phyloP scores from a whole-genome alignment of 805 yeast genomes.

The Yamadazyma insecticola region DNA sequence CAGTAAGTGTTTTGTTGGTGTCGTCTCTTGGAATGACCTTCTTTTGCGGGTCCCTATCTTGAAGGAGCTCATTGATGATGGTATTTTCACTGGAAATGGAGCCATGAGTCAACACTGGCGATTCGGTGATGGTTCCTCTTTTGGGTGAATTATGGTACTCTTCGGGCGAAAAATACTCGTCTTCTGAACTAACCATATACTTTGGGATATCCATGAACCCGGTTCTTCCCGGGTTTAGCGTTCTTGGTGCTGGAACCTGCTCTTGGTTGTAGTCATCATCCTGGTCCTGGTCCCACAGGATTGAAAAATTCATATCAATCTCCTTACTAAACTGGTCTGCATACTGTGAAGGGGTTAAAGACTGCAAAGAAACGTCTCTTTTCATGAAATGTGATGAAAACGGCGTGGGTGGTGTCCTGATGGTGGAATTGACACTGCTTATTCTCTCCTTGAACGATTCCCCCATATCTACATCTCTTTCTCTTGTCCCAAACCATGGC shows the following conservation, averaged over 20 bases:
- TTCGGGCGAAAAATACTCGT: constrained; percentile 29
- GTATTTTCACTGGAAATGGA: constrained; percentile 15
- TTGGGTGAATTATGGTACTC: constrained; percentile 15
- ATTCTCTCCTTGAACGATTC: no score
- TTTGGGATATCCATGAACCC: no score
- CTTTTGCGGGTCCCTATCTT: no score
- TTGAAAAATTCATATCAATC: constrained; percentile 15
- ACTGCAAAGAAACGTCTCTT: constrained; percentile 17
- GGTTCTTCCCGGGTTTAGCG: no score
- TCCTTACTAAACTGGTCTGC: constrained; percentile 24
- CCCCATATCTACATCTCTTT: no score
- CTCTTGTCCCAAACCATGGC: no score
- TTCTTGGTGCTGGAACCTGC: no score
- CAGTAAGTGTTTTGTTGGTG: constrained; percentile 9
- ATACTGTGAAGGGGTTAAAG: constrained; percentile 22
- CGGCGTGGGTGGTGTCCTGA: no score
- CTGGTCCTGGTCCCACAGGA: constrained; percentile 2
- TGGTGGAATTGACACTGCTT: no score
- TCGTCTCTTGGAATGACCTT: constrained; percentile 7
- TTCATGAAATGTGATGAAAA: no score
- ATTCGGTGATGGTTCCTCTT: neutral
- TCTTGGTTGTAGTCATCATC: no score
- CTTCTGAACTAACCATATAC: constrained; percentile 27
- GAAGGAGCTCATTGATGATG: constrained; percentile 9
- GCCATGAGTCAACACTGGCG: constrained; percentile 4